These are phyloP conservation scores for Cercospora canescens DNA, from an alignment of 2,329 filamentous ascomycete species.

Conservation along the genomic window DNA sequence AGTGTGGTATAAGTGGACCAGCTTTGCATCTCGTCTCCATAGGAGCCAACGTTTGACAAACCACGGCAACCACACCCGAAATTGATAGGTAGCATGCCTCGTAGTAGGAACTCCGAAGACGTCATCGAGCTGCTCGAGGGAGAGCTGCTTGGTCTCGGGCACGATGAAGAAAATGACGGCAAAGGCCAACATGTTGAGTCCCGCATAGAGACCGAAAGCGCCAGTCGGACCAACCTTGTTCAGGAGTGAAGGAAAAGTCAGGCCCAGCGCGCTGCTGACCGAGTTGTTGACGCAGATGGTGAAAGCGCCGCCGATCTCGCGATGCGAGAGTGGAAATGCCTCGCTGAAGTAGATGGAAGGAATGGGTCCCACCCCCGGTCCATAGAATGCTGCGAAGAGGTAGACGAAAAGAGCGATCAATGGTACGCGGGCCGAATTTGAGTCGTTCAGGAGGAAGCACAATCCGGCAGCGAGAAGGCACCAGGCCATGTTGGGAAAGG, in stretches of 20 bases:
- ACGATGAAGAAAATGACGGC: conserved; percentile 63
- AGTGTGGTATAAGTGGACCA: conserved; percentile 10
- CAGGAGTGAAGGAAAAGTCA: conserved; percentile 52
- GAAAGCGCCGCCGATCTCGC: conserved; percentile 33
- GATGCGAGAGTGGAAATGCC: conserved; percentile 36
- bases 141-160: conserved; percentile 48
- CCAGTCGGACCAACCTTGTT: conserved; percentile 51
- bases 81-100: conserved; percentile 12
- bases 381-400: conserved; percentile 31
- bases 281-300: conserved; percentile 38
- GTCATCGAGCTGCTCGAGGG: conserved; percentile 49
- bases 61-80: conserved; percentile 9
- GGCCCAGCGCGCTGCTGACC: conserved; percentile 52
- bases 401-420: conserved; percentile 35
- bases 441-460: conserved; percentile 52
- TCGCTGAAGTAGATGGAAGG: conserved; percentile 37
- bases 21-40: not conserved
- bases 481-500: conserved; percentile 54
- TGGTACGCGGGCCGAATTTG: conserved; percentile 36
- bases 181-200: conserved; percentile 60
- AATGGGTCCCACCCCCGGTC: conserved; percentile 32
- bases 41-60: conserved; percentile 10
- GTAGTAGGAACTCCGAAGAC: conserved; percentile 39
- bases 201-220: conserved; percentile 62
- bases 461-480: conserved; percentile 50